Base-by-base conservation (phyloP, 2,329 filamentous ascomycete genomes). In the Pyrenophora graminea region DNA sequence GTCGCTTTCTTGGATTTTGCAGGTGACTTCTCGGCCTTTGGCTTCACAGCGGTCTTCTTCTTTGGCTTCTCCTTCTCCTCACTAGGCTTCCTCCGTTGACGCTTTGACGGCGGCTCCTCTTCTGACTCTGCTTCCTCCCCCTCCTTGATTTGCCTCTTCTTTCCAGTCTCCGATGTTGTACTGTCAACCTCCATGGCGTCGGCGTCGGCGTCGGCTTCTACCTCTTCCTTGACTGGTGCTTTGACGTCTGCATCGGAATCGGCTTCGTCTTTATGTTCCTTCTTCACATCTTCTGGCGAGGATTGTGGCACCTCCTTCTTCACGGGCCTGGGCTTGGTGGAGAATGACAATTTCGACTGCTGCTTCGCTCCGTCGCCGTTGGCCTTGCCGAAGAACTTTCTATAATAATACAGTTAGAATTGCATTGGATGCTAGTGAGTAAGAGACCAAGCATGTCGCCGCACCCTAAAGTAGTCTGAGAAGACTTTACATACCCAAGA, bases 331-430 rank as follows among this genome's bases (percentile, higher is more conserved):
- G 65, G 39, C 45, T 66, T 74, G 8, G 84, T 85, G 31, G 85
- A 85, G 67, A 96, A 96, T 0, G 88, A 82, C 33, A 96, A 77
- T 62, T 86, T 94, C 1, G 89, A 87, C 73, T 96, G 91, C 70
- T 91, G 88, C 10, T 85, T 83, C 15, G 82, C 74, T 61, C 81
- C 82, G 4, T 80, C 73, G 43, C 85, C 86, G 64, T 84, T 84
- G 21, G 82, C 80, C 36, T 84, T 82, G 17, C 85, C 85, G 69
- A 97, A 96, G 77, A 96, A 97, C 71, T 93, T 94, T 55, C 93
- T 97, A 59, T 48, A 55, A 31, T 18, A 32, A 4, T 31, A 21
- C 21, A 9, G 37, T 68, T 30, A 64, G 58, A 49, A 45, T 39
- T 17, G 21, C 6, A 25, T 3, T 19, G 3, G n/a, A 30, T 9